Evolutionary conservation across 345 rosid genomes (phyloP).

Genomic region (Alliaria petiolata): DNA sequence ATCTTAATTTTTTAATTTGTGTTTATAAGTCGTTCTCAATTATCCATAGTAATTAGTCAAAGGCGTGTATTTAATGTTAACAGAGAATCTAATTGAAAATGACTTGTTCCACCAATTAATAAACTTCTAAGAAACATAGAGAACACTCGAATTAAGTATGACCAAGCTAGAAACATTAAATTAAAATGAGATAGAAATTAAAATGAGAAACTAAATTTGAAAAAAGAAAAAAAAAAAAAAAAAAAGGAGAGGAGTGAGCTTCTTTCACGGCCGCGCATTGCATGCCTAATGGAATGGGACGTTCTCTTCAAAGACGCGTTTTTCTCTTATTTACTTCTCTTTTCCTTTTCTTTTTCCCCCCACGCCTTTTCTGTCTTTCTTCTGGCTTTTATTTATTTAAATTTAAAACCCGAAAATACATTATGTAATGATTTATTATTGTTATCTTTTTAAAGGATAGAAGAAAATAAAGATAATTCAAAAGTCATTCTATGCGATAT

Average conservation of each 20-base stretch:
- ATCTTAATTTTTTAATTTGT: background rate
- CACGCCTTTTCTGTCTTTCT: slow-evolving; percentile 29
- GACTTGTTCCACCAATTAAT: slow-evolving; percentile 19
- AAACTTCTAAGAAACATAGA: background rate
- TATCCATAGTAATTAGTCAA: slow-evolving; percentile 14
- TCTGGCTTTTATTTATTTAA: background rate
- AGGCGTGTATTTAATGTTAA: slow-evolving; percentile 4
- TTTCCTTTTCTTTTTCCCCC: slow-evolving; percentile 7
- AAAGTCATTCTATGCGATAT: slow-evolving; percentile 24
- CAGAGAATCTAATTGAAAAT: slow-evolving; percentile 27
- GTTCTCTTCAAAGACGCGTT: slow-evolving; percentile 34
- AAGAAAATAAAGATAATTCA: background rate
- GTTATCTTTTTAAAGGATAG: background rate
- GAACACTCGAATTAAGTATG: background rate
- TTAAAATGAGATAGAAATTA: background rate
- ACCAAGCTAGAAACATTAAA: background rate
- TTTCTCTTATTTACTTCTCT: slow-evolving; percentile 17
- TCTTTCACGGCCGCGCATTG: slow-evolving; percentile 36
- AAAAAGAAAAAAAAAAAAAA: background rate
- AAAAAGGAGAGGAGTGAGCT: slow-evolving; percentile 30
- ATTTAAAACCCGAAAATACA: background rate
- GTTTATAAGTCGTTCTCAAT: background rate
- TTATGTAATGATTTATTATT: background rate
- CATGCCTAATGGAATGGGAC: slow-evolving; percentile 36
- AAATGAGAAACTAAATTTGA: too few relatives aligned